phyloP scores from a whole-genome alignment of 176 grass and related monocot species.

The Triticum aestivum region DNA sequence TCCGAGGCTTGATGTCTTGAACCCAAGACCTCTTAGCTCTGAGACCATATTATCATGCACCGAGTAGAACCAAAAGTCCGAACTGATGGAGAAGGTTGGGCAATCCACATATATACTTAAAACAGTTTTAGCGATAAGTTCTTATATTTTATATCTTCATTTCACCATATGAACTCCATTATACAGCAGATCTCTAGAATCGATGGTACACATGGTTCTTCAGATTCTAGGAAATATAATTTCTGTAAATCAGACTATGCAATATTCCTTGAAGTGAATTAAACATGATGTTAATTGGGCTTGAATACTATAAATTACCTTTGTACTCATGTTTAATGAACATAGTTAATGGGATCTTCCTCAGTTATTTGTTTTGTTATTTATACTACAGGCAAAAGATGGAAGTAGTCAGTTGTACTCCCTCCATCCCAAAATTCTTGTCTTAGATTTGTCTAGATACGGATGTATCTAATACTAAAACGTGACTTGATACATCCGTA shows the following conservation, averaged over 20 bases:
- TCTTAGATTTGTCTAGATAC: too few relatives aligned
- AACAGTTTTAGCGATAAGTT: not conserved
- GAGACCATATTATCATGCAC: too few relatives aligned
- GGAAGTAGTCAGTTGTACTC: not conserved
- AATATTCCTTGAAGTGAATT: not conserved
- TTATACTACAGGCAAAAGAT: not conserved
- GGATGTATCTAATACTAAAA: too few relatives aligned
- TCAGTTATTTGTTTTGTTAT: not conserved
- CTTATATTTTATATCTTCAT: conserved; percentile 7
- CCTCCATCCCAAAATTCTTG: too few relatives aligned
- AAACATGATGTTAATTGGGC: not conserved
- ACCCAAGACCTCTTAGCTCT: not conserved
- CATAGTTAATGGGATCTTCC: not conserved
- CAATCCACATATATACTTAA: not conserved
- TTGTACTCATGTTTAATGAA: not conserved
- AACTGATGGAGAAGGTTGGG: not conserved
- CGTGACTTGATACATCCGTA: too few relatives aligned
- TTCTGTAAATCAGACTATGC: not conserved
- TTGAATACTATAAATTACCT: not conserved
- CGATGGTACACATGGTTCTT: not conserved
- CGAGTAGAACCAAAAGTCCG: not conserved
- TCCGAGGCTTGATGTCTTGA: not conserved
- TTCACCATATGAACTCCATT: not conserved
- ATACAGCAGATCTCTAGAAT: not conserved
- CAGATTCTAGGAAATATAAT: not conserved